Evolutionary conservation across 257 asterid species (phyloP).

Genomic region (Orobanche coerulescens): DNA sequence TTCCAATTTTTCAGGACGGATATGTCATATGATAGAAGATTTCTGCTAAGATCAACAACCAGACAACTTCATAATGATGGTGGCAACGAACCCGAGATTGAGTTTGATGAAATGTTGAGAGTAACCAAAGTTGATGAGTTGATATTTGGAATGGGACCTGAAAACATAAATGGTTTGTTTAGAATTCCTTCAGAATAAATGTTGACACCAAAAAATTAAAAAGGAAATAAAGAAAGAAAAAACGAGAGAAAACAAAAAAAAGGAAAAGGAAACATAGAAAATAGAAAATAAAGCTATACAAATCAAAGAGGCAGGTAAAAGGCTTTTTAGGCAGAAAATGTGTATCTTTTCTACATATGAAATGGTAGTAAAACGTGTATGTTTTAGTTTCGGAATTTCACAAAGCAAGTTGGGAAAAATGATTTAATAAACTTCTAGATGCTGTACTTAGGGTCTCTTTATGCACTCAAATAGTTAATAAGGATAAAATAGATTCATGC

Average conservation of each 20-base stretch:
- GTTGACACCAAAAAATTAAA: too few species aligned
- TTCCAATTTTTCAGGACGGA: slow-evolving; percentile 50
- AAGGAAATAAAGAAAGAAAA: too few species aligned
- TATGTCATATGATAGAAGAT: slow-evolving; percentile 44
- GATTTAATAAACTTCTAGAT: too few species aligned
- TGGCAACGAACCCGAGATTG: slow-evolving; percentile 56
- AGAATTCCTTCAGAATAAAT: slow-evolving; percentile 15
- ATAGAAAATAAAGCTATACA: not conserved
- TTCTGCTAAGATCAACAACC: slow-evolving; percentile 60
- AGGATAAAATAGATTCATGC: too few species aligned
- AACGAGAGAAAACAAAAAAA: too few species aligned
- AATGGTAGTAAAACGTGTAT: too few species aligned
- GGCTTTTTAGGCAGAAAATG: too few species aligned
- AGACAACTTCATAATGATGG: slow-evolving; percentile 51
- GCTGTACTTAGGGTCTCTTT: too few species aligned
- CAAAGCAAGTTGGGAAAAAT: too few species aligned
- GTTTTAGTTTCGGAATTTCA: too few species aligned
- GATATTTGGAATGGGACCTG: slow-evolving; percentile 58
- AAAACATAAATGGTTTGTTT: slow-evolving; percentile 21
- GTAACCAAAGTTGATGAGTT: slow-evolving; percentile 55
- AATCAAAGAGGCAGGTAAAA: not conserved
- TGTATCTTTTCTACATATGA: too few species aligned
- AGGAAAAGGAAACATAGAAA: not conserved
- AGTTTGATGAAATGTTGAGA: slow-evolving; percentile 71
- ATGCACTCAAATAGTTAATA: too few species aligned